phyloP scores from a whole-genome alignment of 768 basidiomycete species.

The Serendipita sp. region DNA sequence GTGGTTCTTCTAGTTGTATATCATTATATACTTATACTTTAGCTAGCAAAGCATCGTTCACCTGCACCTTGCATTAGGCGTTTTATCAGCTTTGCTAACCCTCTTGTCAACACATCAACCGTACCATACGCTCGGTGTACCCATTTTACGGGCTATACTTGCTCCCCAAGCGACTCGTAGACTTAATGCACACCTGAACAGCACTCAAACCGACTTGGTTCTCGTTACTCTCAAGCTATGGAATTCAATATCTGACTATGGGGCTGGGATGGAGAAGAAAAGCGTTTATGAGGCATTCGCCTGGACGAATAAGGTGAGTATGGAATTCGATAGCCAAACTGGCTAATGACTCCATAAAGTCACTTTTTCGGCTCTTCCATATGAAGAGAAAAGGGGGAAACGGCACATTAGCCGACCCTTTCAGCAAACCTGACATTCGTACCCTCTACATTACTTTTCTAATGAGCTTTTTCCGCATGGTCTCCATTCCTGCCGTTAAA shows the following conservation, averaged over 20 bases:
- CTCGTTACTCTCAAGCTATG: constrained; percentile 52
- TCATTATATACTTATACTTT: background rate
- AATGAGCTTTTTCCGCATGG: constrained; percentile 48
- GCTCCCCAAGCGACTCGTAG: constrained; percentile 38
- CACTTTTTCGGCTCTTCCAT: constrained; percentile 45
- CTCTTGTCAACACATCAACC: constrained; percentile 55
- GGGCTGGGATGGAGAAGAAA: constrained; percentile 48
- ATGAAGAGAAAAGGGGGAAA: constrained; percentile 50
- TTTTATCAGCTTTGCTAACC: constrained; percentile 43
- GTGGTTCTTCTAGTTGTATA: no score
- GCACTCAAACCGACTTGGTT: constrained; percentile 47
- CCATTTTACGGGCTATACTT: constrained; percentile 47
- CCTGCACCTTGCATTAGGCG: constrained; percentile 26
- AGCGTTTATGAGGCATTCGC: constrained; percentile 50
- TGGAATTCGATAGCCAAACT: background rate
- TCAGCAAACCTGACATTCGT: constrained; percentile 46
- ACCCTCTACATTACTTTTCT: constrained; percentile 60
- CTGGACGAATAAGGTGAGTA: constrained; percentile 60
- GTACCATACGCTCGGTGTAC: constrained; percentile 44
- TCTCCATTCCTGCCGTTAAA: constrained; percentile 34
- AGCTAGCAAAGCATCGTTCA: constrained; percentile 3
- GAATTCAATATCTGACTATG: constrained; percentile 44
- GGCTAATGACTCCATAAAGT: constrained; percentile 24
- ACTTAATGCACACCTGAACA: constrained; percentile 46
- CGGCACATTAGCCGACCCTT: background rate